These are phyloP conservation scores for Helianthus tuberosus DNA, from an alignment of 129 eudicot species.

Conservation along the genomic window DNA sequence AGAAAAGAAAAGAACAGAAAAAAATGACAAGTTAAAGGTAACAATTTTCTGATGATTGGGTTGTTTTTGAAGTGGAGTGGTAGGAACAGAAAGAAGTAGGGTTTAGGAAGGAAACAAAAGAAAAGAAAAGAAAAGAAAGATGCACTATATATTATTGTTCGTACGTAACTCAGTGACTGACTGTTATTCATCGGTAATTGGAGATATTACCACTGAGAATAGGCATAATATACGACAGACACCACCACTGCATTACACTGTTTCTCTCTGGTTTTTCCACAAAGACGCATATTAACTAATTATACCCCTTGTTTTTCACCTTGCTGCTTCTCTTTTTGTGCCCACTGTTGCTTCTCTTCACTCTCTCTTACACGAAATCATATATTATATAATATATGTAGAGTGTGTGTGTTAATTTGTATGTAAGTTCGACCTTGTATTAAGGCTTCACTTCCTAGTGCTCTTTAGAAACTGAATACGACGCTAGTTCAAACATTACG, in stretches of 20 bases:
- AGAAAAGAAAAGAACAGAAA: not conserved
- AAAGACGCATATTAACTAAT: constrained; percentile 12
- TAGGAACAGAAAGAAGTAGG: not conserved
- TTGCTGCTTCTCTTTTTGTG: constrained; percentile 37
- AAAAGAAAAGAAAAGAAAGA: not conserved
- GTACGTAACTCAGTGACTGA: constrained; percentile 29
- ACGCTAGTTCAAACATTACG: not conserved
- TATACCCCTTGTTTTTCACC: not conserved
- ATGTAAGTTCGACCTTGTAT: too few relatives aligned
- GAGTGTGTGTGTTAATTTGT: not conserved
- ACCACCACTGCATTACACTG: not conserved
- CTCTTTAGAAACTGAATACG: not conserved
- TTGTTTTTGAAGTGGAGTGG: not conserved
- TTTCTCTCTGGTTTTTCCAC: constrained; percentile 9
- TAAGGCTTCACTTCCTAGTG: too few relatives aligned
- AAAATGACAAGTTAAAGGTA: not conserved
- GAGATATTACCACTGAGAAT: constrained; percentile 32
- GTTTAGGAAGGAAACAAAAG: not conserved
- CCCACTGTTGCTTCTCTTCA: constrained; percentile 1
- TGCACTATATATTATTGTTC: not conserved
- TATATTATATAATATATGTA: not conserved
- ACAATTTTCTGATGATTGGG: not conserved
- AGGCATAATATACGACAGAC: constrained; percentile 13
- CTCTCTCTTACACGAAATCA: not conserved
- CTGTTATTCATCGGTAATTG: constrained; percentile 34